Evolutionary conservation across 2,329 filamentous ascomycete genomes (phyloP).

Genomic region (Diplodia sapinea): DNA sequence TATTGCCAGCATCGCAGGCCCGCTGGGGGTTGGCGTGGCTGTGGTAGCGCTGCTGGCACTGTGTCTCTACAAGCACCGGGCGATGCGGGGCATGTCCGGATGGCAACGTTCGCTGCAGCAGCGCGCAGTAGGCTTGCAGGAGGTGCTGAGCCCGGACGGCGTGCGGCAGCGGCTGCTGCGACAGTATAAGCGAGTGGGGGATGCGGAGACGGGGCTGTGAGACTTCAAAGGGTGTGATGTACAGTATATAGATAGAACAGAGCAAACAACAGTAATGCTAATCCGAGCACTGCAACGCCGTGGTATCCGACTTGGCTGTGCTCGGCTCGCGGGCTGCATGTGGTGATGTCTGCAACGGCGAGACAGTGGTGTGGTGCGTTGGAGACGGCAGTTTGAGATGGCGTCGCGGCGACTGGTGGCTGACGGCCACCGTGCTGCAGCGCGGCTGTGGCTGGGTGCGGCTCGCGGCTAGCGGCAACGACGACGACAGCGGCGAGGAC

Average conservation of each 20-base stretch:
- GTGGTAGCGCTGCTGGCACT: constrained; percentile 22
- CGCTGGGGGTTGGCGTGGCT: constrained; percentile 17
- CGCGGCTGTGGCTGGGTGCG: constrained; percentile 15
- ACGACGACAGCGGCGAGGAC: background rate
- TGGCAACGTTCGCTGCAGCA: constrained; percentile 31
- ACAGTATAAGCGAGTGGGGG: constrained; percentile 28
- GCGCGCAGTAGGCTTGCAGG: constrained; percentile 25
- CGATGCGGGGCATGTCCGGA: constrained; percentile 29
- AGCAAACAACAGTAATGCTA: constrained; percentile 15
- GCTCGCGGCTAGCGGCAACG: background rate
- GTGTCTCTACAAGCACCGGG: constrained; percentile 31
- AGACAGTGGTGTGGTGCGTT: background rate
- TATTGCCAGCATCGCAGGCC: constrained; percentile 27
- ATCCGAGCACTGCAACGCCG: constrained; percentile 19
- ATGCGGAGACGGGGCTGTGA: constrained; percentile 26
- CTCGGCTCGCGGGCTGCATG: constrained; percentile 3
- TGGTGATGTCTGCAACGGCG: constrained; percentile 7
- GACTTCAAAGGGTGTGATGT: background rate
- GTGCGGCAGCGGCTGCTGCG: constrained; percentile 20
- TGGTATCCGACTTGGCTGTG: constrained; percentile 12
- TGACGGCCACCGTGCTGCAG: background rate
- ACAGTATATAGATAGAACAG: background rate
- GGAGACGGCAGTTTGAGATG: background rate
- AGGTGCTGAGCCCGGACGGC: constrained; percentile 23
- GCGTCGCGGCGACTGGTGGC: background rate